Percentiles rank a stretch among this genome's conserved stretches.
Evolutionary conservation across 768 basidiomycete species (phyloP).

Genomic region (Amanita subjunquillea): DNA sequence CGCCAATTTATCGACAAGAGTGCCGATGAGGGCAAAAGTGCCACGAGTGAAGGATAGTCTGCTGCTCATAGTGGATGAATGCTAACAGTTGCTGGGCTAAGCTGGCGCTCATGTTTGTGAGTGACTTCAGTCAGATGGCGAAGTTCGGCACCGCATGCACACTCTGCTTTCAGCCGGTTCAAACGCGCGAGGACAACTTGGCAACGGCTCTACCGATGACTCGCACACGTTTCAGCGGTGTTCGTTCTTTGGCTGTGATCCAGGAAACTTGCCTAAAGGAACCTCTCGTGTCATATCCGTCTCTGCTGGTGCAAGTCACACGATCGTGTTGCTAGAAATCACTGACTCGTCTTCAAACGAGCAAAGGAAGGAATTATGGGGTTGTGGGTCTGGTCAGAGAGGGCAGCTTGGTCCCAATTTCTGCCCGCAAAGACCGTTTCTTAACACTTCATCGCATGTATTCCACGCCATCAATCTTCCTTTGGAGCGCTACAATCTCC

Average conservation of each 20-base stretch:
- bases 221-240: conserved; percentile 30
- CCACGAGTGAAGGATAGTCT: neutral
- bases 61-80: neutral
- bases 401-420: conserved; percentile 59
- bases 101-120: too few species aligned
- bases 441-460: conserved; percentile 15
- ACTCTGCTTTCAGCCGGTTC: conserved; percentile 32
- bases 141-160: conserved; percentile 7
- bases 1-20: conserved; percentile 1
- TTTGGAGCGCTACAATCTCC: conserved; percentile 22
- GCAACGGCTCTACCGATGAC: conserved; percentile 35
- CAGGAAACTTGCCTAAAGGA: conserved; percentile 19
- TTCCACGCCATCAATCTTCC: conserved; percentile 41
- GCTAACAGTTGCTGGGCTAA: too few species aligned
- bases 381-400: conserved; percentile 56
- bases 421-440: neutral
- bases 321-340: conserved; percentile 49
- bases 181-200: conserved; percentile 45
- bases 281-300: conserved; percentile 34
- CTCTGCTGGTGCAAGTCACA: conserved; percentile 72
- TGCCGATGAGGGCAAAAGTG: neutral
- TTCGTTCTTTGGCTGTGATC: conserved; percentile 21
- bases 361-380: conserved; percentile 44
- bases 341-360: conserved; percentile 4
- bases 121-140: too few species aligned